Conservation (phyloP, 108 stramenopile species). For the Bacterosira constricta region DNA sequence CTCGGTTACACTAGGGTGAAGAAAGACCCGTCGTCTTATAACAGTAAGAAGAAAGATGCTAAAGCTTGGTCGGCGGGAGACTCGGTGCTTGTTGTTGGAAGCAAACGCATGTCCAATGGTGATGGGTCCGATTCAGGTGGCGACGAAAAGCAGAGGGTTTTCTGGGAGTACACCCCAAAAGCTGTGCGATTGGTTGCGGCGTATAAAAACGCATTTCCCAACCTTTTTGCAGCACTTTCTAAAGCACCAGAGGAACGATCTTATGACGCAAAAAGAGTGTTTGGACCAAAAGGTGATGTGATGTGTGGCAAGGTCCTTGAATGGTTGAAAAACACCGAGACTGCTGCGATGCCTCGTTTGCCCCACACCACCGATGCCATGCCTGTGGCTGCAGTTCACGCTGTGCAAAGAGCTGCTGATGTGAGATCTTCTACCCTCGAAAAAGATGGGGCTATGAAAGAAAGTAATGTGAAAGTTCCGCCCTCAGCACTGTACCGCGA, state of each 20-base stretch:
- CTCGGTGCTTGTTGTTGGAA: constrained; percentile 81
- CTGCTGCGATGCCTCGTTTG: constrained; percentile 87
- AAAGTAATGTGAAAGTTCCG: constrained; percentile 82
- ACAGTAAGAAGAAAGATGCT: constrained; percentile 41
- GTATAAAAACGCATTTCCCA: constrained; percentile 90
- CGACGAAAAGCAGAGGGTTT: constrained; percentile 51
- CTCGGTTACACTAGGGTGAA: constrained; percentile 87
- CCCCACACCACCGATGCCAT: constrained; percentile 91
- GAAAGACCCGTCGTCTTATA: constrained; percentile 14
- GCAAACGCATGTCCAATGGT: constrained; percentile 41
- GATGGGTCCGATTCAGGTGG: constrained; percentile 47
- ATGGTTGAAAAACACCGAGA: constrained; percentile 90
- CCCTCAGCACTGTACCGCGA: constrained; percentile 77
- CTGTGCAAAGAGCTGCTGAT: constrained; percentile 93
- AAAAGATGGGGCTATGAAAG: constrained; percentile 78
- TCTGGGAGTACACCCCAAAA: constrained; percentile 94
- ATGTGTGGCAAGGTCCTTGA: constrained; percentile 68
- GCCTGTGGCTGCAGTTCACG: constrained; percentile 86
- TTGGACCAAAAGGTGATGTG: constrained; percentile 78
- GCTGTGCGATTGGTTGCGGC: constrained; percentile 90
- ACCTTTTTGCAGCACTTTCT: constrained; percentile 78
- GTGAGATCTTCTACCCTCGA: constrained; percentile 72
- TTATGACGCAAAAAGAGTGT: constrained; percentile 83
- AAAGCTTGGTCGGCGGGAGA: constrained; percentile 89
- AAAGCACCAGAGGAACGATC: constrained; percentile 81